Conservation (phyloP, 345 rosid genomes). For the Citrus glauca region DNA sequence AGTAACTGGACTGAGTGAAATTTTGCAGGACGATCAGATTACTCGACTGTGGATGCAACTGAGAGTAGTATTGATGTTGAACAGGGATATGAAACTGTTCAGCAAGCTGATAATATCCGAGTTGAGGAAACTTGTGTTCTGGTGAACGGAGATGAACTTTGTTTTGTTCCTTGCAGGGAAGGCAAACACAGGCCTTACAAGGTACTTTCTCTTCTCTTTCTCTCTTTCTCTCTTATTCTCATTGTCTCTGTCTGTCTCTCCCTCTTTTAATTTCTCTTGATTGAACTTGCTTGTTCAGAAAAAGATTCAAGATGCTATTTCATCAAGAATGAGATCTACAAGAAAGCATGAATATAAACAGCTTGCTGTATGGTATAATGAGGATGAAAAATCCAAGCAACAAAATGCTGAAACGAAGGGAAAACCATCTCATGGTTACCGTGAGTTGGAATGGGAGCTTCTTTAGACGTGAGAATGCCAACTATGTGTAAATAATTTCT, state of each 20-base stretch:
- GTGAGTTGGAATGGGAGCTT: slow-evolving; percentile 86
- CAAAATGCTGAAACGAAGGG: slow-evolving; percentile 13
- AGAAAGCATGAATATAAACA: slow-evolving; percentile 64
- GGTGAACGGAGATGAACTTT: slow-evolving; percentile 48
- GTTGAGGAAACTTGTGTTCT: slow-evolving; percentile 69
- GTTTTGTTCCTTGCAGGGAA: slow-evolving; percentile 23
- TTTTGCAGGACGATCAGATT: slow-evolving; percentile 24
- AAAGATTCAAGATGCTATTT: slow-evolving; percentile 52
- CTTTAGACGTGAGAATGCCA: slow-evolving; percentile 25
- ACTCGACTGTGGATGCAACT: not conserved
- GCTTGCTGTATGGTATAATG: slow-evolving; percentile 39
- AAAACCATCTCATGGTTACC: slow-evolving; percentile 17
- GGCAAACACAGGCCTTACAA: slow-evolving; percentile 54
- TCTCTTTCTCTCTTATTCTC: not conserved
- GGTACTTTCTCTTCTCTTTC: slow-evolving; percentile 27
- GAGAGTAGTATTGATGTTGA: slow-evolving; percentile 19
- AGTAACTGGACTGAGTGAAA: too few species aligned
- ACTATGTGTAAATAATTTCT: slow-evolving; percentile 14
- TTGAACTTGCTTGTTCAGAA: slow-evolving; percentile 30
- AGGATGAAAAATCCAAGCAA: slow-evolving; percentile 19
- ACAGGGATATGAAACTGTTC: slow-evolving; percentile 24
- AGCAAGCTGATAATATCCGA: slow-evolving; percentile 24
- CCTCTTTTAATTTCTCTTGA: not conserved
- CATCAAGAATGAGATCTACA: slow-evolving; percentile 49
- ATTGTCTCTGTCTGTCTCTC: not conserved